Evolutionary conservation across 768 basidiomycete genomes (phyloP).

Genomic region (Lactarius quietus): DNA sequence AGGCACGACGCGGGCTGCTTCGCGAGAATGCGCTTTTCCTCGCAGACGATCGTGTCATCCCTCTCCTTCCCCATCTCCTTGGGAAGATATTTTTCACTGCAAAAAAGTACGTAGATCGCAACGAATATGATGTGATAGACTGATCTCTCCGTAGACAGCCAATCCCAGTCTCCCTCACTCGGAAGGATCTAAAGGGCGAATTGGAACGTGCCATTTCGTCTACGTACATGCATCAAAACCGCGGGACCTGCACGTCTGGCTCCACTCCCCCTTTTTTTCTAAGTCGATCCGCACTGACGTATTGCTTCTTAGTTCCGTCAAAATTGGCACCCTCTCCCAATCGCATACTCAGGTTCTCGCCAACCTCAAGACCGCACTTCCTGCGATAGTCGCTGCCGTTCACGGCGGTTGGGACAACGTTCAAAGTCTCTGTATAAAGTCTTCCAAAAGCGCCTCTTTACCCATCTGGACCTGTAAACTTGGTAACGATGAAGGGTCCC

Average conservation of each 20-base stretch:
- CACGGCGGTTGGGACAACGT: conserved; percentile 88
- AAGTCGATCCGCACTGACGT: neutral
- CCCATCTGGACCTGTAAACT: conserved; percentile 87
- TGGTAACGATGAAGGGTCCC: conserved; percentile 52
- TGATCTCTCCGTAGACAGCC: conserved; percentile 63
- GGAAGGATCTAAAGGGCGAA: conserved; percentile 88
- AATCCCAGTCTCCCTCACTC: conserved; percentile 85
- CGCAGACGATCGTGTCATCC: conserved; percentile 86
- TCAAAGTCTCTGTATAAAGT: conserved; percentile 87
- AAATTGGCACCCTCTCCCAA: conserved; percentile 74
- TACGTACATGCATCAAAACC: conserved; percentile 94
- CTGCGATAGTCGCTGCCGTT: conserved; percentile 65
- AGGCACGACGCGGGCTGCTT: conserved; percentile 75
- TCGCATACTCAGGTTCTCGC: conserved; percentile 66
- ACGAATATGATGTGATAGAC: conserved; percentile 10
- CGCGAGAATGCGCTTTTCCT: conserved; percentile 92
- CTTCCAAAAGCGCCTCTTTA: conserved; percentile 74
- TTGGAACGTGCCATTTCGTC: conserved; percentile 90
- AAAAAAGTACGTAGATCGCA: conserved; percentile 70
- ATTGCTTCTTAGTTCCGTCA: conserved; percentile 62
- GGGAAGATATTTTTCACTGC: conserved; percentile 91
- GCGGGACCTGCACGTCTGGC: conserved; percentile 88
- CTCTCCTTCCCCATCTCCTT: conserved; percentile 80
- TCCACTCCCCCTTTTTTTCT: neutral
- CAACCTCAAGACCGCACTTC: conserved; percentile 77